A percentile compares a stretch with the other conserved stretches of the same genome.
phyloP scores from a whole-genome alignment of 2,329 filamentous ascomycete genomes.

The Orbilia javanica region DNA sequence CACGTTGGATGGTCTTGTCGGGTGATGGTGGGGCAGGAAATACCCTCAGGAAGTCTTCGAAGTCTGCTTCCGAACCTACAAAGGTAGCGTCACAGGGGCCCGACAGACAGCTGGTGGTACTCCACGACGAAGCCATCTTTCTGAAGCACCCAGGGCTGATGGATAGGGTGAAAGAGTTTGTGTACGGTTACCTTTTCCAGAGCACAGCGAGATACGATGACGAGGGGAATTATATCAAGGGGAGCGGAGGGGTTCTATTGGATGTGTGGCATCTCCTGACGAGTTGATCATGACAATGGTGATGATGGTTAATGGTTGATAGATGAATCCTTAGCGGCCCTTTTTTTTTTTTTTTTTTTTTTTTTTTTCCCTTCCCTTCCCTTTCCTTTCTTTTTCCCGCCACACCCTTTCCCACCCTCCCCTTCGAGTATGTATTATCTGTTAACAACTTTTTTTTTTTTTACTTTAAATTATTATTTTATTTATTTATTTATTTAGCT shows the following conservation, averaged over 20 bases:
- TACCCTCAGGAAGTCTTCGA: slow-evolving; percentile 8
- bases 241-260: slow-evolving; percentile 42
- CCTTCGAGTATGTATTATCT: background rate
- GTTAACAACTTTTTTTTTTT: background rate
- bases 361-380: background rate
- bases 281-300: background rate
- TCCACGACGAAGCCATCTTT: slow-evolving; percentile 54
- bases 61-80: slow-evolving; percentile 24
- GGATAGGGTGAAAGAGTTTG: slow-evolving; percentile 39
- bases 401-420: background rate
- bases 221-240: slow-evolving; percentile 54
- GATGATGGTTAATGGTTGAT: background rate
- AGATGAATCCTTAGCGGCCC: background rate
- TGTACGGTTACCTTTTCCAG: slow-evolving; percentile 53
- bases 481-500: too few relatives aligned
- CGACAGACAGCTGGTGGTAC: slow-evolving; percentile 47
- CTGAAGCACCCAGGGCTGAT: slow-evolving; percentile 47
- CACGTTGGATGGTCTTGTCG: slow-evolving; percentile 50
- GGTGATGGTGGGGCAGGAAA: slow-evolving; percentile 3
- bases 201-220: slow-evolving; percentile 53
- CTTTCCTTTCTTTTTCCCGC: background rate
- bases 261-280: slow-evolving; percentile 50
- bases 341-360: background rate
- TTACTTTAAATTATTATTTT: too few relatives aligned
- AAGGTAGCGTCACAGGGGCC: slow-evolving; percentile 13